phyloP scores from a whole-genome alignment of 2,329 filamentous ascomycete species.

The Alternaria incomplexa region DNA sequence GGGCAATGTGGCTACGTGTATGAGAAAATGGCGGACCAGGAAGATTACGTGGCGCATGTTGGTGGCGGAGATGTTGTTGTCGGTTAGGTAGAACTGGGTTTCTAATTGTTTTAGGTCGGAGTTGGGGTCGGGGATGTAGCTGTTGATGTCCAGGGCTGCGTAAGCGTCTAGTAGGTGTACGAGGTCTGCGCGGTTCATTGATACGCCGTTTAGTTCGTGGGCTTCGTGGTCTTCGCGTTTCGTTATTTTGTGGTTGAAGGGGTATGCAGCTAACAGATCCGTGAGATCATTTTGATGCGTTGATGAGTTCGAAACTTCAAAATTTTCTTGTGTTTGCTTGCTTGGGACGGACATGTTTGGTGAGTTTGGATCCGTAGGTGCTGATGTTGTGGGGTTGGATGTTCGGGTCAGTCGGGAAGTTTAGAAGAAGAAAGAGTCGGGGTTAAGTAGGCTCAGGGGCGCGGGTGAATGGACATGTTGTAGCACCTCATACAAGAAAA shows the following conservation, averaged over 20 bases:
- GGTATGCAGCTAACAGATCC: background rate
- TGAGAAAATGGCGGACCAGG: background rate
- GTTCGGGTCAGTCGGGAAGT: background rate
- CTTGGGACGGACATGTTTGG: background rate
- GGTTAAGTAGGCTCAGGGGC: background rate
- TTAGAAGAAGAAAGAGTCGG: background rate
- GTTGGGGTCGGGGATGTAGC: background rate
- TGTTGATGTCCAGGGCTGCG: background rate
- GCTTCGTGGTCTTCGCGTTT: background rate
- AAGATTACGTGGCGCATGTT: background rate
- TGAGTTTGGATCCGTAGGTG: background rate
- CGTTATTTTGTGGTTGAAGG: background rate
- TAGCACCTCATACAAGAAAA: too few relatives aligned
- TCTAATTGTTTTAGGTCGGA: background rate
- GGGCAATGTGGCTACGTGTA: background rate
- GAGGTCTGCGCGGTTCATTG: background rate
- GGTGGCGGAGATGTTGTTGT: background rate
- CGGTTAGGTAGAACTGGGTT: background rate
- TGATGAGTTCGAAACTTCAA: background rate
- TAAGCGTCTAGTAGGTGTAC: background rate
- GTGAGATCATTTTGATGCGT: background rate
- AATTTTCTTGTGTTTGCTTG: background rate
- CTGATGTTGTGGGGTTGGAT: background rate
- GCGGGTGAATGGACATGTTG: too few relatives aligned
- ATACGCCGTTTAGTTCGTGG: background rate